These are phyloP conservation scores for Fusarium sambucinum DNA, from an alignment of 2,329 filamentous ascomycete species.

Conservation along the genomic window DNA sequence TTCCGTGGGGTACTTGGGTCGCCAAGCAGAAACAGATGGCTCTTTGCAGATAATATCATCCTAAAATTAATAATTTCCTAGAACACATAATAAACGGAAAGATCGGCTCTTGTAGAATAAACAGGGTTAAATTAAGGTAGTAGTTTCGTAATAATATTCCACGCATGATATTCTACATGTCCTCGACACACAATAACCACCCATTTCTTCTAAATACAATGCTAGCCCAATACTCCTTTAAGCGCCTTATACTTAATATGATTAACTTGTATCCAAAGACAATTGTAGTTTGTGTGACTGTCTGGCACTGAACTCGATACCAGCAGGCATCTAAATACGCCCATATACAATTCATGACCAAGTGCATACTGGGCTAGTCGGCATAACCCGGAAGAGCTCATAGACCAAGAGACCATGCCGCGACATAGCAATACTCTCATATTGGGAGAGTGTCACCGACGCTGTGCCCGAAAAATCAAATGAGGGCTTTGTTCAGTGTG, in stretches of 20 bases:
- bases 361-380: neutral
- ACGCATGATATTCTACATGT: conserved; percentile 15
- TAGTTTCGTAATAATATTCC: conserved; percentile 1
- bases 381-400: neutral
- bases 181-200: conserved; percentile 5
- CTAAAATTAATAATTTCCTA: neutral
- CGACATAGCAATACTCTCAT: neutral
- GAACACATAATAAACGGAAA: neutral
- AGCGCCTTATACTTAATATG: conserved; percentile 14
- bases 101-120: neutral
- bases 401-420: neutral
- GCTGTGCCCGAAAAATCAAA: neutral
- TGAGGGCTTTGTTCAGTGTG: too few species aligned
- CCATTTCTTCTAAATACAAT: conserved; percentile 16
- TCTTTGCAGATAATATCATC: neutral
- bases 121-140: neutral
- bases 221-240: conserved; percentile 21
- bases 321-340: neutral
- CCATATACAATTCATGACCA: conserved; percentile 9
- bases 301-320: neutral
- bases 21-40: neutral
- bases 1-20: neutral
- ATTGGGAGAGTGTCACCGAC: neutral
- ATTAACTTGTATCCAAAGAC: neutral
- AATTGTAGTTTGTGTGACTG: neutral